phyloP scores from a whole-genome alignment of 495 filamentous ascomycete species.

The Tetracladium setigerum region DNA sequence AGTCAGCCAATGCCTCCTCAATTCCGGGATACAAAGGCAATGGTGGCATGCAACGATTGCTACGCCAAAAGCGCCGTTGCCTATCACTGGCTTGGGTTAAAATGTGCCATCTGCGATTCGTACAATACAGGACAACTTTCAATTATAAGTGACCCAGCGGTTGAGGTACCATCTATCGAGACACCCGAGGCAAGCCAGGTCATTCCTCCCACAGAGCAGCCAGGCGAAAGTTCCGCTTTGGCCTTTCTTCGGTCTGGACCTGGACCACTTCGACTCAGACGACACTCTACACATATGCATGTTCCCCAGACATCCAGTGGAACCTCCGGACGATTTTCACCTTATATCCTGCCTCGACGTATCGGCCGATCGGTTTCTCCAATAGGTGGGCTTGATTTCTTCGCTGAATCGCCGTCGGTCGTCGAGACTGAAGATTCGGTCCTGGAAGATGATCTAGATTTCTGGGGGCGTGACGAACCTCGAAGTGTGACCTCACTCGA shows the following conservation, averaged over 20 bases:
- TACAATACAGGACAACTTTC: conserved; percentile 77
- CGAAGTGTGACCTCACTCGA: conserved; percentile 25
- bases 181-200: conserved; percentile 9
- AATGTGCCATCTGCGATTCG: conserved; percentile 76
- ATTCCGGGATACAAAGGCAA: conserved; percentile 70
- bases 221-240: conserved; percentile 1
- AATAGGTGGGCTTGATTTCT: conserved; percentile 12
- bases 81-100: conserved; percentile 93
- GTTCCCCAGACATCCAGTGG: conserved; percentile 31
- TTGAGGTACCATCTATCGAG: conserved; percentile 13
- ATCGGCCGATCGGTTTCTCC: conserved; percentile 33
- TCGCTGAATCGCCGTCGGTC: background rate
- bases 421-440: conserved; percentile 36
- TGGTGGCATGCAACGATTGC: conserved; percentile 93
- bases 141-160: conserved; percentile 31
- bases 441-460: conserved; percentile 48
- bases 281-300: conserved; percentile 29
- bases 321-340: conserved; percentile 27
- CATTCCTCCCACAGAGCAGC: background rate
- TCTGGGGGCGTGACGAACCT: conserved; percentile 50
- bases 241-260: background rate
- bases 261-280: conserved; percentile 26
- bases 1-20: conserved; percentile 85
- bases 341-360: conserved; percentile 21
- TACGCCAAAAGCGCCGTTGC: conserved; percentile 71